A percentile compares a stretch with the other conserved stretches of the same genome.
Evolutionary conservation across 495 filamentous ascomycete genomes (phyloP).

Genomic region (Sabuloglossum arenarium): DNA sequence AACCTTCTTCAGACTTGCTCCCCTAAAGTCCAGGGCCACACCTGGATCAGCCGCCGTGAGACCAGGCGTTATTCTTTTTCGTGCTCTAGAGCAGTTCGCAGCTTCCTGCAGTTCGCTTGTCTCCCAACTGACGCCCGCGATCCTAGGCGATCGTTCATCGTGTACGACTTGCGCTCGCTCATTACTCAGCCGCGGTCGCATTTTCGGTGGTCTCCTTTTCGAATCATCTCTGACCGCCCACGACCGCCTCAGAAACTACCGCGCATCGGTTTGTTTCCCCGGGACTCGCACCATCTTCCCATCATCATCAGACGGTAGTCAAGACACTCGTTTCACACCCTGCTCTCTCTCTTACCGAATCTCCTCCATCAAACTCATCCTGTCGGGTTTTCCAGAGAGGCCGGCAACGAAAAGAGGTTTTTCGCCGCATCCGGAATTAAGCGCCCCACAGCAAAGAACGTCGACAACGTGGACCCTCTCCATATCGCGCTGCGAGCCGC

Average conservation of each 20-base stretch:
- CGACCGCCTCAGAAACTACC: not conserved
- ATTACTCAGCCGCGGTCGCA: conserved; percentile 2
- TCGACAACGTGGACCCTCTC: not conserved
- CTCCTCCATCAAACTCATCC: not conserved
- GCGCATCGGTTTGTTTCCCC: not conserved
- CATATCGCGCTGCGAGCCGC: not conserved
- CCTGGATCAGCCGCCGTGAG: not conserved
- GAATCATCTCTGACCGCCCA: conserved; percentile 1
- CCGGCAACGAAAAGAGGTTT: not conserved
- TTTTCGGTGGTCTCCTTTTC: conserved; percentile 5
- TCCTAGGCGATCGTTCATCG: conserved; percentile 3
- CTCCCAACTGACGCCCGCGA: conserved; percentile 1
- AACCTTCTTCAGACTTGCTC: not conserved
- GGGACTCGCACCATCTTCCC: not conserved
- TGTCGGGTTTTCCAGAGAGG: not conserved
- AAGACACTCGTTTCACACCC: not conserved
- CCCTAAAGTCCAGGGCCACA: not conserved
- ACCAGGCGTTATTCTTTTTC: not conserved
- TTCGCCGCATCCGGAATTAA: conserved; percentile 4
- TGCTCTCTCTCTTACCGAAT: not conserved
- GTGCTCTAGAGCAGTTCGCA: not conserved
- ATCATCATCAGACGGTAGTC: not conserved
- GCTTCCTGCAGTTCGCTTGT: conserved; percentile 5
- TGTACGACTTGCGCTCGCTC: conserved; percentile 2
- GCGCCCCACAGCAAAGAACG: not conserved